Evolutionary conservation across 31 red algal species (phyloP).

Genomic region (Asparagopsis taxiformis): DNA sequence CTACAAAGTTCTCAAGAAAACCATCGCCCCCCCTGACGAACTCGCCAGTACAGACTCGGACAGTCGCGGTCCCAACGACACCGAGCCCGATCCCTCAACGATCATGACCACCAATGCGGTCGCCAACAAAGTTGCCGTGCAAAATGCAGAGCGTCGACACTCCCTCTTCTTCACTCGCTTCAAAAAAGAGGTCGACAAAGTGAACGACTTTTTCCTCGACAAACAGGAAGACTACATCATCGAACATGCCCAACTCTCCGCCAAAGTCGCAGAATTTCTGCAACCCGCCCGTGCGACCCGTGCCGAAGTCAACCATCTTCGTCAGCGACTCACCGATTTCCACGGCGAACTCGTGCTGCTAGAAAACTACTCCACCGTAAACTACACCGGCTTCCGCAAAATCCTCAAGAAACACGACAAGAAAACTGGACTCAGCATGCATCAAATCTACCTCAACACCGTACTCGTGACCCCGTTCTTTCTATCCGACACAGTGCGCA

Average conservation of each 20-base stretch:
- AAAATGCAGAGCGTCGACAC: conserved; percentile 3
- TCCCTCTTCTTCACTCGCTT: conserved; percentile 65
- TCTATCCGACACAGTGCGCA: conserved; percentile 67
- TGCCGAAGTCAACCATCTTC: conserved; percentile 29
- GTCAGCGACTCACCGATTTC: conserved; percentile 66
- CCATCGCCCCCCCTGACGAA: no score
- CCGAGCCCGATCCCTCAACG: no score
- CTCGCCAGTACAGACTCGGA: no score
- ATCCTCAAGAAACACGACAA: conserved; percentile 98
- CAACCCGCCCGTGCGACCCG: conserved; percentile 25
- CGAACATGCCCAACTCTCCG: conserved; percentile 62
- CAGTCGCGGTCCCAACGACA: no score
- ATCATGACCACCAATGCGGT: not conserved
- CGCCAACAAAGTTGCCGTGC: not conserved
- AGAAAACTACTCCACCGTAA: conserved; percentile 87
- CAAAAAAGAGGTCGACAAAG: conserved; percentile 83
- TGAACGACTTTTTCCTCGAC: conserved; percentile 97
- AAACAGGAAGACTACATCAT: conserved; percentile 94
- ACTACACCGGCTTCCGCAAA: conserved; percentile 96
- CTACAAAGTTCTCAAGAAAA: no score
- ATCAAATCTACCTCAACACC: conserved; percentile 71
- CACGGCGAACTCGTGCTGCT: conserved; percentile 71
- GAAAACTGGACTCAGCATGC: conserved; percentile 83
- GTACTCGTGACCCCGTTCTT: conserved; percentile 93
- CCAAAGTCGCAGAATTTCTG: conserved; percentile 34